Conservation (phyloP, 768 basidiomycete species). For the Lactifluus volemus region DNA sequence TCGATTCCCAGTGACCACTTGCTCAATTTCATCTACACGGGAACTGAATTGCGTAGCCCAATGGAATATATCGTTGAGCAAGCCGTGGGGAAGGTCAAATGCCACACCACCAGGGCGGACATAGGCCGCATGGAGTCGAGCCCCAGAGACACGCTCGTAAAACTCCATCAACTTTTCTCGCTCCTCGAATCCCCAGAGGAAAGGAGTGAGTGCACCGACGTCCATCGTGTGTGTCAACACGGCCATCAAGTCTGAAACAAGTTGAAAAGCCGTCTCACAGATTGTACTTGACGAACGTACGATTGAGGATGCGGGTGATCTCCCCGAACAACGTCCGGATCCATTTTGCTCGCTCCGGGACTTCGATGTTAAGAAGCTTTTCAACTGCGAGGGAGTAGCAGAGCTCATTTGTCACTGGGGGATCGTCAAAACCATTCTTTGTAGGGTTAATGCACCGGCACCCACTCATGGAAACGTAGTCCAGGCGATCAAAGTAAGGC, state of each 20-base stretch:
- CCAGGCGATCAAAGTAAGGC: conserved; percentile 97
- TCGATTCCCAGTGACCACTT: conserved; percentile 94
- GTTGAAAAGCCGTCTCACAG: neutral
- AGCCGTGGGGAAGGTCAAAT: conserved; percentile 94
- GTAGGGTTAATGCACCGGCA: conserved; percentile 11
- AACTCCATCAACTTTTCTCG: conserved; percentile 99
- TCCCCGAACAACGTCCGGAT: conserved; percentile 96
- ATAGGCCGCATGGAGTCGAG: conserved; percentile 95
- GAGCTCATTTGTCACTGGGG: conserved; percentile 93
- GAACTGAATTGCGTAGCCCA: conserved; percentile 94
- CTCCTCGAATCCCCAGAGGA: conserved; percentile 99
- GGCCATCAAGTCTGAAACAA: conserved; percentile 82
- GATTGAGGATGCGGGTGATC: conserved; percentile 92
- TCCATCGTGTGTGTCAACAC: conserved; percentile 94
- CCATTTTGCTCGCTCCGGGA: conserved; percentile 97
- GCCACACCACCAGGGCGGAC: conserved; percentile 97
- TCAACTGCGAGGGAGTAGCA: conserved; percentile 97
- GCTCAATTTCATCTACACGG: conserved; percentile 94
- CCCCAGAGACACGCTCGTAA: conserved; percentile 98
- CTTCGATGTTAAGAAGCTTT: conserved; percentile 94
- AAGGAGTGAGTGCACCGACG: conserved; percentile 95
- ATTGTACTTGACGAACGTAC: conserved; percentile 34
- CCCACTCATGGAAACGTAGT: conserved; percentile 99
- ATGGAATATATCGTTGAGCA: conserved; percentile 96
- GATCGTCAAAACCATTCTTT: neutral